phyloP scores from a whole-genome alignment of 78 protist species.

The Dictyostelium citrinum region DNA sequence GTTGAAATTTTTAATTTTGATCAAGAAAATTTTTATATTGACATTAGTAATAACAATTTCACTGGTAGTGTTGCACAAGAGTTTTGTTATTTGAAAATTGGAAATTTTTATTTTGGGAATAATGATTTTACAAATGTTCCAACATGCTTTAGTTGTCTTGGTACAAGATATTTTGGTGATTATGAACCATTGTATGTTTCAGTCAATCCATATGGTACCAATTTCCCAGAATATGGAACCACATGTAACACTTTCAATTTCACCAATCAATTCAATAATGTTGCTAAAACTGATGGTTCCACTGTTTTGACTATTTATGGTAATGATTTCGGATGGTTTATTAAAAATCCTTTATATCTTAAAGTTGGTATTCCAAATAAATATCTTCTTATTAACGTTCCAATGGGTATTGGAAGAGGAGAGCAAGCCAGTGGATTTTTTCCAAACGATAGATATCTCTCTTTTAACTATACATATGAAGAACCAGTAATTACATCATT shows the following conservation, averaged over 20 bases:
- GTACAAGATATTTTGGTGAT: background rate
- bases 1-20: background rate
- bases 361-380: background rate
- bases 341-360: background rate
- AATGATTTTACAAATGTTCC: background rate
- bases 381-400: background rate
- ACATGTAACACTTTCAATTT: background rate
- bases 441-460: background rate
- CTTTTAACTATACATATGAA: background rate
- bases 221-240: background rate
- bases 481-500: background rate
- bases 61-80: background rate
- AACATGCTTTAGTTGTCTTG: background rate
- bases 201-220: background rate
- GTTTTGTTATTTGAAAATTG: background rate
- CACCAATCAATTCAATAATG: background rate
- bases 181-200: background rate
- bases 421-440: background rate
- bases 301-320: background rate
- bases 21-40: background rate
- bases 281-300: background rate
- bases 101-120: background rate
- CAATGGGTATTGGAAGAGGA: background rate
- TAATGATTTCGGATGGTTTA: background rate
- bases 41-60: background rate